Evolutionary conservation across 306 rosid genomes (phyloP), one percentile per base, ranked within the genome.

Genomic region (Morella rubra): DNA sequence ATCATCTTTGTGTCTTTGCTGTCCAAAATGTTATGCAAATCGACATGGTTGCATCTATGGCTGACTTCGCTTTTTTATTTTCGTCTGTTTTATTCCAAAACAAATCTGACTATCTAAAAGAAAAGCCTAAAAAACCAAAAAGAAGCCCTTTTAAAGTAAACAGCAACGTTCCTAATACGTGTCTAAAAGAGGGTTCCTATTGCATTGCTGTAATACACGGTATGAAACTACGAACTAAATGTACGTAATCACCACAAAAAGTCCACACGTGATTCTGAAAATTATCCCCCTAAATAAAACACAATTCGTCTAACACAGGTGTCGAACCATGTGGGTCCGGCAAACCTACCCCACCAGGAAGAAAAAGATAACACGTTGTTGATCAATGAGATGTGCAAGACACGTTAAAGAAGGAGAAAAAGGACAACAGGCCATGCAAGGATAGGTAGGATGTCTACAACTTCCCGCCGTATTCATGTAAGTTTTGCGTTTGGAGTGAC

Each of bases 401-500:
- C 8, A 44, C 11, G 58, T 24, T n/a, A 27, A 42, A 51, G 18
- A 53, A 53, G 37, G 24, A 67, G 42, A n/a, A 52, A 32, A 32
- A 32, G 37, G 4, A 14, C 3, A 42, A 52, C 42, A 45, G 58
- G 61, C 37, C 5, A 47, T 16, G 51, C 0, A 22, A 19, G 19
- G 54, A 71, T 42, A 13, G 32, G 62, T 19, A 32, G 46, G 71
- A 15, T 69, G 71, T 22, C 49, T 19, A 45, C 55, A 40, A 67
- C 46, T 60, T 56, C 76, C 67, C 61, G 64, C 80, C 75, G 60
- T 69, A n/a, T 73, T 60, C 80, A 60, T 80, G 84, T 44, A 72
- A 73, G 73, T 32, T 73, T 72, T 37, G 81, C 59, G 76, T 73
- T 83, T 80, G 84, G 79, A 80, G 50, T 44, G 27, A 52, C 82